A percentile compares a stretch with the other conserved stretches of the same genome.
phyloP scores from a whole-genome alignment of 352 stramenopile species.

The Phytophthora pisi region DNA sequence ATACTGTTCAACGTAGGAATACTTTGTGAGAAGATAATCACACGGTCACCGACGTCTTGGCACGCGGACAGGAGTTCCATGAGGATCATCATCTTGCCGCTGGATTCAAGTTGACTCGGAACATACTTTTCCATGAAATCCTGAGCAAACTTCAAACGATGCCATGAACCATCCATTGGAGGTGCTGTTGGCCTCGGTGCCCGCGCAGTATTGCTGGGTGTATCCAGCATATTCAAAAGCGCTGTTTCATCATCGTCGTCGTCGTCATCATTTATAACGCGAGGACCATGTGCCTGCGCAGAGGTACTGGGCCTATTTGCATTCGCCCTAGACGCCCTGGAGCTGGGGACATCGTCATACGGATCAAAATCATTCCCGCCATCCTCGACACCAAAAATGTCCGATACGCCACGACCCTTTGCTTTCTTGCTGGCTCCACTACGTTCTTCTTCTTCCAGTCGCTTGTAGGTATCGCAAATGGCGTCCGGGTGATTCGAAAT shows the following conservation, averaged over 20 bases:
- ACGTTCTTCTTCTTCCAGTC: conserved; percentile 60
- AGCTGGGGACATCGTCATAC: conserved; percentile 25
- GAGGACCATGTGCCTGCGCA: conserved; percentile 5
- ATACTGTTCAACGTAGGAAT: conserved; percentile 87
- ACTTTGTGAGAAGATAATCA: conserved; percentile 91
- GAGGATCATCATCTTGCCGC: conserved; percentile 88
- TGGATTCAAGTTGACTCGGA: conserved; percentile 59
- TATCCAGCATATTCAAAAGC: conserved; percentile 49
- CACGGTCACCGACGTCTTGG: conserved; percentile 75
- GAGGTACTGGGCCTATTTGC: background rate
- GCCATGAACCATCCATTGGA: conserved; percentile 13
- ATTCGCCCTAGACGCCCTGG: conserved; percentile 6
- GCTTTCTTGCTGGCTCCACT: conserved; percentile 45
- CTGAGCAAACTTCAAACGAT: conserved; percentile 78
- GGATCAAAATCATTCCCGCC: conserved; percentile 62
- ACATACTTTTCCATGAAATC: conserved; percentile 69
- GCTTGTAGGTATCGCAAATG: conserved; percentile 66
- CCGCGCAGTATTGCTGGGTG: background rate
- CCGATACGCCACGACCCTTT: conserved; percentile 28
- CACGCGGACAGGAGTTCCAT: conserved; percentile 80
- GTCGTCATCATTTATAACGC: conserved; percentile 21
- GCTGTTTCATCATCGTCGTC: conserved; percentile 47
- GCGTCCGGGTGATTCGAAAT: conserved; percentile 92
- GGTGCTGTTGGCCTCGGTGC: conserved; percentile 9
- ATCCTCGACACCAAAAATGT: conserved; percentile 53